Percentiles rank a stretch among this genome's conserved stretches.
Conservation (phyloP, 345 rosid genomes). For the Hibiscus mutabilis region DNA sequence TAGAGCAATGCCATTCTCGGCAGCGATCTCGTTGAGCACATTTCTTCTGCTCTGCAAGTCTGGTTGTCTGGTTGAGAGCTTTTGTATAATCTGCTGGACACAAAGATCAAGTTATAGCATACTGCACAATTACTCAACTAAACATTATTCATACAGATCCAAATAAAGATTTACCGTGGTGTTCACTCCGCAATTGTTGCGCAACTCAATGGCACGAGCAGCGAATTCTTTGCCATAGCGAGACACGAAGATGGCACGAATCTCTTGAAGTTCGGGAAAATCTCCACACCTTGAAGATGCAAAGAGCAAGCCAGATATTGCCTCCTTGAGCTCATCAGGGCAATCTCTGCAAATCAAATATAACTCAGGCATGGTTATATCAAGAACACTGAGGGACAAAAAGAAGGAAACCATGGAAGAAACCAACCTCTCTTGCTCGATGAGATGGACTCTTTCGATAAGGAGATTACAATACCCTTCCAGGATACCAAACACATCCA, state of each 20-base stretch:
- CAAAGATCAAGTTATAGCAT: neutral
- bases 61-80: constrained; percentile 53
- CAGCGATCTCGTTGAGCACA: constrained; percentile 59
- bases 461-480: constrained; percentile 31
- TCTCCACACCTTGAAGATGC: constrained; percentile 63
- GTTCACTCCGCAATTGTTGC: constrained; percentile 21
- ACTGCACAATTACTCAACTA: neutral
- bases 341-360: constrained; percentile 40
- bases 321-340: constrained; percentile 78
- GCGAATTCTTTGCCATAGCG: constrained; percentile 75
- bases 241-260: constrained; percentile 52
- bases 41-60: constrained; percentile 50
- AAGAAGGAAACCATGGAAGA: neutral
- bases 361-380: neutral
- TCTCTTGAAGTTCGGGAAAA: constrained; percentile 83
- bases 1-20: constrained; percentile 47
- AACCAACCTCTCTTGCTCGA: constrained; percentile 45
- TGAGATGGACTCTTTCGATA: constrained; percentile 51
- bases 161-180: constrained; percentile 32
- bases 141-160: neutral
- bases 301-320: constrained; percentile 35
- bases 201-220: constrained; percentile 66
- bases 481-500: constrained; percentile 56
- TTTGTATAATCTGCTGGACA: constrained; percentile 42
- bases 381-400: neutral